Evolutionary conservation across 2,329 filamentous ascomycete species (phyloP), one percentile per base, ranked within the genome.

Genomic region (Geoglossum cookeanum): DNA sequence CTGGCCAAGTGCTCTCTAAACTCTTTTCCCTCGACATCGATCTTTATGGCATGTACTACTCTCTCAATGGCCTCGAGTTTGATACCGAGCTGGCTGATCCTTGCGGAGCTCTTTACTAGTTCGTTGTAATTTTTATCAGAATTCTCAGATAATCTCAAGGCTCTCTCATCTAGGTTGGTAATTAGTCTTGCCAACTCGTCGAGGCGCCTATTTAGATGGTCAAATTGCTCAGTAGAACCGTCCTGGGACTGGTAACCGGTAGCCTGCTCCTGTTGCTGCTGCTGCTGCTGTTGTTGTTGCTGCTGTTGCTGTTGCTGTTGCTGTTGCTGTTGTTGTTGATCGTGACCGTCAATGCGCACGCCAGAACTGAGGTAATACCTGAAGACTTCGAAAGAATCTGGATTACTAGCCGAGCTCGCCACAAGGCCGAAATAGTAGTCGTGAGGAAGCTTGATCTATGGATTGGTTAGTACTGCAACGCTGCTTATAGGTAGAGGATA

Each of bases 351-450:
- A n/a, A 42, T 39, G 15, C 53, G 9, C 78, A 82, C 65, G 83
- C 37, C 49, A 6, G 55, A 57, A 13, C 32, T 80, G 55, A 92
- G 79, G 39, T 85, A 77, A 66, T 97, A 78, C 68, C 91, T 94
- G 75, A 90, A 92, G 62, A 95, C 70, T 70, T 98, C 92, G 65
- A 96, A 94, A 4, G 88, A 94, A 71, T 98, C 92, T 0, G 92
- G 89, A 64, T 82, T 90, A 63, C 97, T 91, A 33, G 87, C 86
- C 2, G 87, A 91, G 15, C 87, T 86, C 47, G 91, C 92, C 11
- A 85, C 88, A 63, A 98, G 73, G 64, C 92, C 92, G 62, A 95
- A 87, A 67, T 79, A 78, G 73, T 97, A 94, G 62, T 87, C 87
- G 1, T 77, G 64, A 2, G 91, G 92, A 29, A 98, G 77, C 60